Percentiles rank a stretch among this genome's conserved stretches.
Conservation (phyloP, 176 grass and related monocot genomes). For the Lolium rigidum region DNA sequence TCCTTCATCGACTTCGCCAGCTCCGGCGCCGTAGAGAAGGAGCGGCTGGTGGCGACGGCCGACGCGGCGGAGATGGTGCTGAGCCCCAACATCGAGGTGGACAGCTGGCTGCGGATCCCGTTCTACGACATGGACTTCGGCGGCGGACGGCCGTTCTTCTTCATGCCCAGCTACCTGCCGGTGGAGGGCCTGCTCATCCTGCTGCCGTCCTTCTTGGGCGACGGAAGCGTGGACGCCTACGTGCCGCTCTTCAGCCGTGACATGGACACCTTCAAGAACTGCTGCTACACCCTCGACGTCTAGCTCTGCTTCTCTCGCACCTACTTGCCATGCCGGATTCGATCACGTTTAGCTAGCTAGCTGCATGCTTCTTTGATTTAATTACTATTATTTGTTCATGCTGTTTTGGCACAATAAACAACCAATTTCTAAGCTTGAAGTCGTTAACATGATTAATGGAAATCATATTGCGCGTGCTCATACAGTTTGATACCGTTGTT, state of each 20-base stretch:
- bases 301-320: no score
- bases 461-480: no score
- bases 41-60: neutral
- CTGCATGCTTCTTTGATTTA: no score
- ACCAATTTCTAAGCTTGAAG: no score
- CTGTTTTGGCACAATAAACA: no score
- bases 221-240: neutral
- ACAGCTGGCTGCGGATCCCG: neutral
- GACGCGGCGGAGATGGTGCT: neutral
- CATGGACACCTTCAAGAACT: neutral
- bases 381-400: no score
- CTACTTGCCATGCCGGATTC: no score
- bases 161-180: neutral
- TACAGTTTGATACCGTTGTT: no score
- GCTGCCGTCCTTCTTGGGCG: neutral
- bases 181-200: neutral
- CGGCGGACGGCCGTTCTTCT: neutral
- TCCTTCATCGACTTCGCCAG: neutral
- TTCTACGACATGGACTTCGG: neutral
- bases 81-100: neutral
- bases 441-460: no score
- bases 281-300: neutral
- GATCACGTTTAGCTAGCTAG: no score
- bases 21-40: neutral
- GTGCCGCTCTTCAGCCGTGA: neutral